Evolutionary conservation across 371 early-diverging fungal genomes (phyloP), one percentile per base, ranked within the genome.

Genomic region (Zychaea mexicana): DNA sequence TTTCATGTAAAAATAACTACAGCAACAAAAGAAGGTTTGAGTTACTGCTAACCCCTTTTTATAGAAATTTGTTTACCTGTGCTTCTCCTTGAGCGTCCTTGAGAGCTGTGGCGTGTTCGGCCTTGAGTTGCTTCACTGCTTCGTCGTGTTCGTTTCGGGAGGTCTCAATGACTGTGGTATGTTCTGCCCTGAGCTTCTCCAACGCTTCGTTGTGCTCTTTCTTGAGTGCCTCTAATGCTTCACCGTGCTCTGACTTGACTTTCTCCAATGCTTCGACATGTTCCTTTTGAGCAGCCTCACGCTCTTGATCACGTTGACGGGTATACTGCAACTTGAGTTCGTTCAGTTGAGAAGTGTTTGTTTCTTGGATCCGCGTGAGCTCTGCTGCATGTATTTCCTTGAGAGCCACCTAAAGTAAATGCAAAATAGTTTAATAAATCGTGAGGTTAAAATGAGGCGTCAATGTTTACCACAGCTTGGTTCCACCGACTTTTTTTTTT

Each of bases 321-420:
- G 56, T 62, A 19, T 52, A 17, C 24, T 64, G 52, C 13, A 60
- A 36, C 26, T 69, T 63, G 17, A 52, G 32, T 54, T 70, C 72
- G 28, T 68, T 74, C 9, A 66, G 39, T 32, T 71, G 61, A 9
- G 65, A 62, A 26, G 45, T 64, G 31, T 71, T 65, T n/a, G 61
- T 64, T 17, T 65, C 27, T 10, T 57, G 22, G 2, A 70, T 39
- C 31, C 62, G 42, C 15, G 56, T 57, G 17, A 74, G 12, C 15
- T 68, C 72, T 52, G 62, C 36, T 27, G 65, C 56, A 63, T 78
- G 78, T 17, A 59, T 24, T 7, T 72, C 61, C 53, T 72, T 70
- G 26, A 78, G 52, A 2, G 67, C 64, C 15, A 45, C 55, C 66
- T 65, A 24, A 7, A 17, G 42, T 45, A 3, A 17, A 42, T 12